Evolutionary conservation across 768 basidiomycete species (phyloP).

Genomic region (Mycena sanguinolenta): DNA sequence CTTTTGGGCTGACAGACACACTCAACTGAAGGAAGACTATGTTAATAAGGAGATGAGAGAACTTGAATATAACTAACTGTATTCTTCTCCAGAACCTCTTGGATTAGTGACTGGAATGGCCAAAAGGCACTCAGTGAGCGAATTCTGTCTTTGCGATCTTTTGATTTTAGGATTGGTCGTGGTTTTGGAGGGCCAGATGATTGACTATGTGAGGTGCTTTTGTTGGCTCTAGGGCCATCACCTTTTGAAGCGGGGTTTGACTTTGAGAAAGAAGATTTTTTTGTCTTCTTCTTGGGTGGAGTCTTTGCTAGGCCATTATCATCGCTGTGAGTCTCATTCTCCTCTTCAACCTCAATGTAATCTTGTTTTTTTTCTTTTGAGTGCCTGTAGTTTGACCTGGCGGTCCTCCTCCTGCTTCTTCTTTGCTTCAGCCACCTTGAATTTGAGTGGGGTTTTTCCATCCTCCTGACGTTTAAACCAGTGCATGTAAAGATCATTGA

Average conservation of each 20-base stretch:
- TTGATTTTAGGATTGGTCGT: background rate
- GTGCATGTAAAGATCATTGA: background rate
- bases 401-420: background rate
- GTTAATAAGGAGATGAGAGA: too few relatives aligned
- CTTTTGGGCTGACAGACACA: background rate
- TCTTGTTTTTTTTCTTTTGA: background rate
- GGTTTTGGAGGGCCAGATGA: too few relatives aligned
- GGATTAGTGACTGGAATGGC: background rate
- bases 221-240: too few relatives aligned
- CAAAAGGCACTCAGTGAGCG: background rate
- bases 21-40: background rate
- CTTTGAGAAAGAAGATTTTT: too few relatives aligned
- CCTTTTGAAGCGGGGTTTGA: too few relatives aligned
- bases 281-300: background rate
- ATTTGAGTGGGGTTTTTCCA: background rate
- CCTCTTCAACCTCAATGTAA: background rate
- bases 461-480: background rate
- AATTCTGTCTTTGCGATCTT: background rate
- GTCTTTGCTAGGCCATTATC: background rate
- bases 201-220: too few relatives aligned
- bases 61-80: background rate
- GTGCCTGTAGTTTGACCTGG: background rate
- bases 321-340: too few relatives aligned
- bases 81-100: background rate
- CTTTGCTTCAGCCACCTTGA: background rate